A percentile compares a stretch with the other conserved stretches of the same genome.
Evolutionary conservation across 192 early-diverging fungal species (phyloP).

Genomic region (Gaertneriomyces semiglobifer): DNA sequence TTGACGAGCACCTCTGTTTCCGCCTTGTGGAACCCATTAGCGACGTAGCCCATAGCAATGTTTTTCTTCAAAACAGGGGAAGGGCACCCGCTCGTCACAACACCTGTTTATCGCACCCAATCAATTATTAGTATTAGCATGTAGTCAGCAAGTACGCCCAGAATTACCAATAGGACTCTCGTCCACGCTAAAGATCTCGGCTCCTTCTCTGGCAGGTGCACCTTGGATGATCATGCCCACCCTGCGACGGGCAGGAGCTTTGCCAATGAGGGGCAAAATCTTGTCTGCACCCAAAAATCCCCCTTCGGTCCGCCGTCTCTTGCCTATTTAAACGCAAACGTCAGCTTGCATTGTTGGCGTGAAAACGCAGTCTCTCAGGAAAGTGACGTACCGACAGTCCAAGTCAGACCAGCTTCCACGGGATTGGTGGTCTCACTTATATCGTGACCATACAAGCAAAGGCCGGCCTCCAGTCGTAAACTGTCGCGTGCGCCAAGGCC

Average conservation of each 20-base stretch:
- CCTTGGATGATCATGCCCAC: slow-evolving; percentile 89
- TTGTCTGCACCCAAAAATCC: slow-evolving; percentile 87
- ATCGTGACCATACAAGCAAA: slow-evolving; percentile 97
- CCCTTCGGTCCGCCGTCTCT: slow-evolving; percentile 81
- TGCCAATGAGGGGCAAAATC: slow-evolving; percentile 83
- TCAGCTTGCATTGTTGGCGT: neutral
- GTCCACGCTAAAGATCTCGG: slow-evolving; percentile 25
- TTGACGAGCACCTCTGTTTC: slow-evolving; percentile 90
- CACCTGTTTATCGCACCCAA: slow-evolving; percentile 54
- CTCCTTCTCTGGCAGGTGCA: slow-evolving; percentile 78
- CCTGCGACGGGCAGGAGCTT: slow-evolving; percentile 65
- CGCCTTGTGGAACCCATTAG: slow-evolving; percentile 81
- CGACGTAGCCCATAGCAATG: slow-evolving; percentile 96
- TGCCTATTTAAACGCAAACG: slow-evolving; percentile 40
- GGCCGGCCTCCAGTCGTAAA: slow-evolving; percentile 91
- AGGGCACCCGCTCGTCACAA: slow-evolving; percentile 89
- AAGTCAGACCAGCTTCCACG: slow-evolving; percentile 87
- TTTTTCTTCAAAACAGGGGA: slow-evolving; percentile 90
- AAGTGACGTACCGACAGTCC: slow-evolving; percentile 77
- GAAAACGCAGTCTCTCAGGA: neutral
- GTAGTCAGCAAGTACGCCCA: neutral
- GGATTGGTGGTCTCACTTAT: slow-evolving; percentile 88
- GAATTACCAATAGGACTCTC: slow-evolving; percentile 33
- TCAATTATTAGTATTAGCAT: neutral
- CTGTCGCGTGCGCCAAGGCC: slow-evolving; percentile 94